Percentiles rank a stretch among this genome's conserved stretches.
phyloP scores from a whole-genome alignment of 108 stramenopile genomes.

The Cyclotella cryptica region DNA sequence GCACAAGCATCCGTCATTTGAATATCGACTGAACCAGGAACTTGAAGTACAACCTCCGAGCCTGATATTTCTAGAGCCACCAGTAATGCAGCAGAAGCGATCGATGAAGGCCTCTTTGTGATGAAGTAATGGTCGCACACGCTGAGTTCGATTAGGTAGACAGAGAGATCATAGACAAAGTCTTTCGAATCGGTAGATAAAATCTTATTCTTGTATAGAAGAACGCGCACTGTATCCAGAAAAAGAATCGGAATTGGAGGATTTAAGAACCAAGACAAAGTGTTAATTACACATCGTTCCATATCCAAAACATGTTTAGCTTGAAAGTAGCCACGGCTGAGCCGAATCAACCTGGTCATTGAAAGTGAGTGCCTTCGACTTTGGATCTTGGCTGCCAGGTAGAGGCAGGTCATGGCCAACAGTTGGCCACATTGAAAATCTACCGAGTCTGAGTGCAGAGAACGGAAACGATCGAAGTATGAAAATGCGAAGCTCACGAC shows the following conservation, averaged over 20 bases:
- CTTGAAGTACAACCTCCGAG: neutral
- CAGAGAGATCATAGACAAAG: neutral
- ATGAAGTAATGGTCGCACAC: slow-evolving; percentile 11
- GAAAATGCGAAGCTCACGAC: slow-evolving; percentile 9
- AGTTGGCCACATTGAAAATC: neutral
- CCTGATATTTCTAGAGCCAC: slow-evolving; percentile 8
- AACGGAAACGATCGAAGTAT: slow-evolving; percentile 11
- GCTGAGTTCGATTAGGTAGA: slow-evolving; percentile 9
- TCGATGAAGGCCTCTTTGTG: neutral
- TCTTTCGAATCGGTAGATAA: neutral
- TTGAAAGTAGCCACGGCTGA: neutral
- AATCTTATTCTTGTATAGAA: neutral
- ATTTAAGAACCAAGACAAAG: slow-evolving; percentile 14
- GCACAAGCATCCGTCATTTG: neutral
- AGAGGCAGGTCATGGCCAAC: slow-evolving; percentile 18
- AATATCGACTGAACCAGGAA: neutral
- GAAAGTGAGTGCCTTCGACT: neutral
- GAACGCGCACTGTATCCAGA: neutral
- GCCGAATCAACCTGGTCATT: neutral
- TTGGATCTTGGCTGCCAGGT: slow-evolving; percentile 17
- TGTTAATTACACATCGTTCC: slow-evolving; percentile 2
- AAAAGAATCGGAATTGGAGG: slow-evolving; percentile 19
- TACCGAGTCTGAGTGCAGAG: neutral
- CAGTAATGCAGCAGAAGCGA: slow-evolving; percentile 4
- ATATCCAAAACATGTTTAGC: slow-evolving; percentile 7